Percentiles rank a stretch among this genome's conserved stretches.
phyloP scores from a whole-genome alignment of 139 green algal species.

The Edaphochlamys debaryana region DNA sequence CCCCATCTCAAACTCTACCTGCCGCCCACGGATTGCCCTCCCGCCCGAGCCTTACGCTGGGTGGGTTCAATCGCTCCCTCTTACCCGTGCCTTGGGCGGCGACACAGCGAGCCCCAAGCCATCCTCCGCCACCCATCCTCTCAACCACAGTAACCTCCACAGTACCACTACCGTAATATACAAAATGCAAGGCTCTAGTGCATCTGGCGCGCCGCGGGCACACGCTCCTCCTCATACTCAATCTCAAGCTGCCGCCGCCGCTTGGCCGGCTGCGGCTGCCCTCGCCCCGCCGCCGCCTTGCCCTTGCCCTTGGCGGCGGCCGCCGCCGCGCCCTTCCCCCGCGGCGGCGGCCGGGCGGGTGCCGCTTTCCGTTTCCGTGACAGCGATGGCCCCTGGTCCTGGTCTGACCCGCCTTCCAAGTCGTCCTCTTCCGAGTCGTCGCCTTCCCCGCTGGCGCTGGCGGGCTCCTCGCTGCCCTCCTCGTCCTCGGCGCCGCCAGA shows the following conservation, averaged over 20 bases:
- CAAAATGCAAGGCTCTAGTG: too few species aligned
- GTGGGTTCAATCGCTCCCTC: too few species aligned
- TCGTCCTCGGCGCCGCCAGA: conserved; percentile 9
- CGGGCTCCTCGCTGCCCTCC: background rate
- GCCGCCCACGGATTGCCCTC: too few species aligned
- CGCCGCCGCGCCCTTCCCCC: conserved; percentile 5
- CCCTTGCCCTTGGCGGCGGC: too few species aligned
- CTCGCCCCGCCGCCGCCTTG: background rate
- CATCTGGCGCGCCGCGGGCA: conserved; percentile 44
- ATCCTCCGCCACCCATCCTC: too few species aligned
- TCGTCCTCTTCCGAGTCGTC: background rate
- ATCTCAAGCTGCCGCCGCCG: conserved; percentile 69
- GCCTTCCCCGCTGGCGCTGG: background rate
- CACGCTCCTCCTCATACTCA: conserved; percentile 85
- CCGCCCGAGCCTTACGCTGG: too few species aligned
- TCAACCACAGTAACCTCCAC: too few species aligned
- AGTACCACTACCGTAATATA: too few species aligned
- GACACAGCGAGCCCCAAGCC: too few species aligned
- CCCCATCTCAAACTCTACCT: too few species aligned
- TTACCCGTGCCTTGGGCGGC: too few species aligned
- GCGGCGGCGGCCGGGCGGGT: background rate
- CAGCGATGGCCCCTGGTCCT: conserved; percentile 23
- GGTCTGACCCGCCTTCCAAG: background rate
- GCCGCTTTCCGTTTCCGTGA: conserved; percentile 27
- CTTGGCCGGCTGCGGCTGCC: conserved; percentile 4